Conservation (phyloP, 805 yeast species). For the Blastobotrys chiropterorum region DNA sequence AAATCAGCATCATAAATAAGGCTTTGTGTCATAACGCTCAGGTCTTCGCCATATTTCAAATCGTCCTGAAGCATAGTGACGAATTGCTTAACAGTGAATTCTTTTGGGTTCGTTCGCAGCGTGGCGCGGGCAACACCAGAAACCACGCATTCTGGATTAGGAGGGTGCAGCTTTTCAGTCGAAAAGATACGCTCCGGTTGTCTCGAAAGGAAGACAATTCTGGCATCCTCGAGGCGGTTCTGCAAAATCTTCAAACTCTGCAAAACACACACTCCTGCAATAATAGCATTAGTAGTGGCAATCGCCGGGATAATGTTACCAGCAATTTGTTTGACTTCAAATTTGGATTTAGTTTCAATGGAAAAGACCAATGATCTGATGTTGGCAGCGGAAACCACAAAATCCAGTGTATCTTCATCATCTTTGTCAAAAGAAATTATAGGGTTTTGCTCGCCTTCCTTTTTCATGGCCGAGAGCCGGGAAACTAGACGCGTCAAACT, state of each 20-base stretch:
- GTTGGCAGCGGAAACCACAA: slow-evolving; percentile 82
- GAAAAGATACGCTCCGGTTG: slow-evolving; percentile 59
- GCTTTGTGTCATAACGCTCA: slow-evolving; percentile 54
- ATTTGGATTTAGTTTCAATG: slow-evolving; percentile 67
- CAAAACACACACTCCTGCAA: slow-evolving; percentile 81
- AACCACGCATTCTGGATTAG: slow-evolving; percentile 67
- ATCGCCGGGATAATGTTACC: slow-evolving; percentile 98
- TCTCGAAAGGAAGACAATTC: slow-evolving; percentile 47
- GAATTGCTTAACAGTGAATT: slow-evolving; percentile 15
- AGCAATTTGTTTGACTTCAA: slow-evolving; percentile 86
- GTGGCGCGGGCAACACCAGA: slow-evolving; percentile 30
- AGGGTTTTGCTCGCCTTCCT: neutral
- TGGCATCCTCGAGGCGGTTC: slow-evolving; percentile 22
- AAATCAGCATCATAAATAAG: slow-evolving; percentile 81
- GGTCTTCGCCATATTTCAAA: slow-evolving; percentile 50
- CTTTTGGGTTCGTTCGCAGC: slow-evolving; percentile 10
- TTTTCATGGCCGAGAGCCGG: slow-evolving; percentile 32
- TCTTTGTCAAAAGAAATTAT: slow-evolving; percentile 73
- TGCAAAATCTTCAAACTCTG: slow-evolving; percentile 49
- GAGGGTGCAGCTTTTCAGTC: slow-evolving; percentile 52
- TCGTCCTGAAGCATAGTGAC: slow-evolving; percentile 32
- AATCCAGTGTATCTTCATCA: slow-evolving; percentile 83
- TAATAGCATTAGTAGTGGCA: slow-evolving; percentile 94
- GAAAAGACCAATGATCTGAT: slow-evolving; percentile 64
- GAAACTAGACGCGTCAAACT: slow-evolving; percentile 45